Evolutionary conservation across 805 yeast genomes (phyloP).

Genomic region (Starmerella stellata): DNA sequence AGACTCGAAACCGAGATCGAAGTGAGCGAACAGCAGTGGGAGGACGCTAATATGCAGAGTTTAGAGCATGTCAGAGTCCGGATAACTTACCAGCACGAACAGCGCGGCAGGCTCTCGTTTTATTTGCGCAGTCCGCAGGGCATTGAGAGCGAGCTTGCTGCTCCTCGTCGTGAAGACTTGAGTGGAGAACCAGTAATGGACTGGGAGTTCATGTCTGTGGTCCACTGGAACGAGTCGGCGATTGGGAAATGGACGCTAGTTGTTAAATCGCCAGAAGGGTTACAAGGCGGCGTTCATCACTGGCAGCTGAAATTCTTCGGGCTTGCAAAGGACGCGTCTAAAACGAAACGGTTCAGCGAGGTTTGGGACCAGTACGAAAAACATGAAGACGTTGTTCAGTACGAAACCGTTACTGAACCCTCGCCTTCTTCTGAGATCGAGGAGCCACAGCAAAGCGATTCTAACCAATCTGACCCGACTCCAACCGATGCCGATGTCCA

Average conservation of each 20-base stretch:
- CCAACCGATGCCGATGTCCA: background rate
- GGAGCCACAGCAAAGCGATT: background rate
- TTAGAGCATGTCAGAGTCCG: slow-evolving; percentile 77
- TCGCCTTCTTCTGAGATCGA: background rate
- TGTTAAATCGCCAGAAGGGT: slow-evolving; percentile 31
- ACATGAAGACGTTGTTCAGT: slow-evolving; percentile 6
- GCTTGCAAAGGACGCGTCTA: slow-evolving; percentile 44
- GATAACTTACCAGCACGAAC: slow-evolving; percentile 44
- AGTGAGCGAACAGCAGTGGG: slow-evolving; percentile 34
- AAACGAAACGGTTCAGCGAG: slow-evolving; percentile 34
- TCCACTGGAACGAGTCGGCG: slow-evolving; percentile 85
- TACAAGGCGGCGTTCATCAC: slow-evolving; percentile 28
- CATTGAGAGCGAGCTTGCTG: slow-evolving; percentile 53
- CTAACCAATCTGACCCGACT: background rate
- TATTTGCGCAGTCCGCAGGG: slow-evolving; percentile 61
- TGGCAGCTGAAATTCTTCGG: slow-evolving; percentile 81
- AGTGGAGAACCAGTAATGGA: slow-evolving; percentile 41
- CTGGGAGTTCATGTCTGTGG: slow-evolving; percentile 96
- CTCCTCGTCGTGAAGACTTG: slow-evolving; percentile 41
- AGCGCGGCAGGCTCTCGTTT: slow-evolving; percentile 54
- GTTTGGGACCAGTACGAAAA: slow-evolving; percentile 17
- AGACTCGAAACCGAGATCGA: slow-evolving; percentile 6
- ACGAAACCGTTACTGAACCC: background rate
- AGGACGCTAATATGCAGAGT: slow-evolving; percentile 41
- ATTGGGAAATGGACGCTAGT: slow-evolving; percentile 66